Base-by-base conservation (phyloP, 208 protist species). In the Crithidia brevicula region DNA sequence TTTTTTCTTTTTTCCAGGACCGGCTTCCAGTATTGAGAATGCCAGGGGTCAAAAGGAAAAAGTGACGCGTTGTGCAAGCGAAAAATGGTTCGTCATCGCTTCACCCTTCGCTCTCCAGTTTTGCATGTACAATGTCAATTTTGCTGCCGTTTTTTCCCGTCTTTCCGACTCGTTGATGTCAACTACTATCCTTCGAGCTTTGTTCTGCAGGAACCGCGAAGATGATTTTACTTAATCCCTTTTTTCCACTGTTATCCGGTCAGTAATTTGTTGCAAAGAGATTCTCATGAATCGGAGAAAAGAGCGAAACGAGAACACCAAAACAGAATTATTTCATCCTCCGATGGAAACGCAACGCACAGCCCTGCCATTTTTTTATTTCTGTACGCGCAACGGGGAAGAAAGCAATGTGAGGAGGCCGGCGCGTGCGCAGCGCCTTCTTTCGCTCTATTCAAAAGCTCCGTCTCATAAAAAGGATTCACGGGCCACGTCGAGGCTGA, bases 51-150 rank as follows among this genome's bases (percentile, higher is more conserved):
- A n/a, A n/a, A n/a, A n/a, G n/a, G n/a, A n/a, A n/a, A n/a, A n/a
- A n/a, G n/a, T n/a, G n/a, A n/a, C n/a, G n/a, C n/a, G n/a, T n/a
- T n/a, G n/a, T 31, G 27, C 16, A 36, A 31, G 15, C 28, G 34
- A 46, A 46, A 46, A 31, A 4, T 20, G 42, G 4, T 6, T 46
- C 20, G 27, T 46, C 20, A 36, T 57, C 16, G 27, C n/a, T 23
- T 57, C 53, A 46, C 34, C 27, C 8, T 46, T 50, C 15, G 40
- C 25, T 50, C 27, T 28, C 40, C 23, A 22, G 33, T 15, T 63
- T 40, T 28, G 42, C 42, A 63, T 63, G 57, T 63, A 63, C 57
- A 63, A 40, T 52, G 42, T 63, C 28, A 6, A 38, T 40, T 63
- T 52, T 28, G 25, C n/a, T 40, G 57, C 15, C 15, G 8, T 40